These are phyloP conservation scores for Pichia cephalocereana DNA, from an alignment of 805 yeast species.

Conservation along the genomic window DNA sequence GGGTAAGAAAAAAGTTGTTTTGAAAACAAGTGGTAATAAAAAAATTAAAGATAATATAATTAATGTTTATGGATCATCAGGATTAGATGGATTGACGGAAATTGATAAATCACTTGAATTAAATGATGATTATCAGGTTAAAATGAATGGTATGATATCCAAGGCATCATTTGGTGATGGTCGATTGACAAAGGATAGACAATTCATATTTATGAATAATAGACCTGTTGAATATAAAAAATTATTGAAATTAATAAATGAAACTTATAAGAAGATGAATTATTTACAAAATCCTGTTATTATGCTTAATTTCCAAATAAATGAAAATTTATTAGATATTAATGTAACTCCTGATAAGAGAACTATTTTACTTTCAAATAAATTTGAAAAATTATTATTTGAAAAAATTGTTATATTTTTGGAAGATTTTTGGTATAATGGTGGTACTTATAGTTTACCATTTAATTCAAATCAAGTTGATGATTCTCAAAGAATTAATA, in stretches of 20 bases:
- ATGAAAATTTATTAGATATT: slow-evolving; percentile 54
- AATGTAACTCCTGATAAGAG: slow-evolving; percentile 92
- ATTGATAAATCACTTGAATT: slow-evolving; percentile 36
- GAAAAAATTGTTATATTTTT: slow-evolving; percentile 48
- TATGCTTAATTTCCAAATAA: slow-evolving; percentile 48
- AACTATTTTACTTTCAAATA: slow-evolving; percentile 52
- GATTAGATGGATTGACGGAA: slow-evolving; percentile 47
- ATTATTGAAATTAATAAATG: slow-evolving; percentile 55
- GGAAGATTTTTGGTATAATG: slow-evolving; percentile 29
- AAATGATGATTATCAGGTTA: slow-evolving; percentile 25
- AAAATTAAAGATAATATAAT: slow-evolving; percentile 49
- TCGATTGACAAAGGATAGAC: slow-evolving; percentile 64
- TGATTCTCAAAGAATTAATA: not conserved
- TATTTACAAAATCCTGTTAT: slow-evolving; percentile 66
- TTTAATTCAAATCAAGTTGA: not conserved
- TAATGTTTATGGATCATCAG: slow-evolving; percentile 62
- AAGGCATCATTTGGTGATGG: slow-evolving; percentile 75
- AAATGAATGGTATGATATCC: slow-evolving; percentile 58
- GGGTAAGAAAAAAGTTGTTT: slow-evolving; percentile 42
- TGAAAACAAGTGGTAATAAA: slow-evolving; percentile 49
- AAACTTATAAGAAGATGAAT: slow-evolving; percentile 63
- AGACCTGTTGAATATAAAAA: slow-evolving; percentile 61
- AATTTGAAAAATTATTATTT: slow-evolving; percentile 43
- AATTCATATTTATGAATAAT: slow-evolving; percentile 60
- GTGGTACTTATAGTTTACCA: slow-evolving; percentile 9